Evolutionary conservation across 2,329 filamentous ascomycete species (phyloP).

Genomic region (Gaeumannomyces tritici): DNA sequence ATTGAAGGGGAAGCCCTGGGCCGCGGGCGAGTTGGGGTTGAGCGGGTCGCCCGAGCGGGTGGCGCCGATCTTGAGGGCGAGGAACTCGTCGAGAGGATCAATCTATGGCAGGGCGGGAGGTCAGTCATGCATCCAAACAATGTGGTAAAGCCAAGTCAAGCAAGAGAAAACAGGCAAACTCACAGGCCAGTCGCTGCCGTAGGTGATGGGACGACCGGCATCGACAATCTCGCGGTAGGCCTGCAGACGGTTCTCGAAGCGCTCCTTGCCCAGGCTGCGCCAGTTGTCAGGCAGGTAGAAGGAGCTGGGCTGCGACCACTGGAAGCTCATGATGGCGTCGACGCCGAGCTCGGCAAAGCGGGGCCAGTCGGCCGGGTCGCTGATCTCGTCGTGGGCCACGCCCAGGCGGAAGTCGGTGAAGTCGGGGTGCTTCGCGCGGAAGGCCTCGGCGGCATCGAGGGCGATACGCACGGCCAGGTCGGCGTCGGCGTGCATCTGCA

Average conservation of each 20-base stretch:
- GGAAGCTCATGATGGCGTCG: neutral
- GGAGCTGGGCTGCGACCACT: neutral
- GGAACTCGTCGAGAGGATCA: neutral
- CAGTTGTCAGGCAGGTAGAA: neutral
- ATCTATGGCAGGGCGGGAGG: neutral
- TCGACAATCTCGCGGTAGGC: neutral
- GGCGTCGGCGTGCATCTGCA: conserved; percentile 22
- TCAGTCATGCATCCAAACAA: neutral
- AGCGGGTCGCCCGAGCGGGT: neutral
- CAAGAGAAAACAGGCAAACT: neutral
- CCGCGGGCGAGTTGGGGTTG: neutral
- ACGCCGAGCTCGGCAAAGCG: neutral
- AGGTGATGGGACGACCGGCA: neutral
- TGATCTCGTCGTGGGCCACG: neutral
- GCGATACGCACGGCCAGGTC: conserved; percentile 6
- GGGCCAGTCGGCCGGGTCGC: neutral
- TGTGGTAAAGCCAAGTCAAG: neutral
- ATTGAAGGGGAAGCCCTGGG: neutral
- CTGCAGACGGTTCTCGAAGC: neutral
- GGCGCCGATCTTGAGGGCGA: neutral
- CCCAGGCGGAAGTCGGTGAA: neutral
- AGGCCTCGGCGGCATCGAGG: neutral
- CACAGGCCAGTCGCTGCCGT: conserved; percentile 18
- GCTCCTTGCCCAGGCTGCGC: neutral
- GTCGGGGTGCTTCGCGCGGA: neutral